Base-by-base conservation (phyloP, 1,284 basidiomycete species). In the Anthracocystis walkeri region DNA sequence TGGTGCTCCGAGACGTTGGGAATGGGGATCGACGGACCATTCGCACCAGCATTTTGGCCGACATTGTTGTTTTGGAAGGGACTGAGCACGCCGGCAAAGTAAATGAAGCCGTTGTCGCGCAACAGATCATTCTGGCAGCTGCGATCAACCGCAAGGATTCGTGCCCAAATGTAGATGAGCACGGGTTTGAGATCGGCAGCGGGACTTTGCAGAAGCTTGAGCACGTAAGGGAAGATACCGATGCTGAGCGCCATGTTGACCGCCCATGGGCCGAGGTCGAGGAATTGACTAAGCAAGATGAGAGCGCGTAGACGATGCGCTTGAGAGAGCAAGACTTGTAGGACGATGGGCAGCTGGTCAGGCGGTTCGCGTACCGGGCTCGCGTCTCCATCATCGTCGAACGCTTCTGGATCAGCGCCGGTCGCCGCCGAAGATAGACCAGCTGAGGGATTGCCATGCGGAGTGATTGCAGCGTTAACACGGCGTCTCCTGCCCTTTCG, bases 91-190 rank as follows among this genome's bases (percentile, higher is more conserved):
- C 75, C 65, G 33, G 81, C 71, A 78, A 85, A 85, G 72, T 85
- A 85, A 69, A 78, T 60, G 77, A 82, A 85, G 27, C 83, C 83
- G 20, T 80, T 80, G 62, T 92, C 93, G 65, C 92, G 93, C 76
- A 93, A 90, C 7, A 99, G 87, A 82, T 99, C 96, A 48, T 91
- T 89, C 84, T 98, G 96, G 67, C 97, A 97, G 21, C 91, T 91
- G 7, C 92, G 91, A 85, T 98, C 97, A 31, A 98, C 95, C 2
- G 96, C 96, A 23, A 98, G 89, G 68, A 99, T 97, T 18, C 96
- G 90, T 1, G 96, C 93, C 97, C 97, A 99, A 71, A 99, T 98
- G 87, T 98, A 99, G 78, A 99, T 97, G 33, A 99, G 89, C n/a
- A 99, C 95, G 0, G 97, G 96, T 55, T 95, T 92, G 31, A 99